These are phyloP conservation scores for Grosmannia clavigera DNA, from an alignment of 2,329 filamentous ascomycete species.

Conservation along the genomic window DNA sequence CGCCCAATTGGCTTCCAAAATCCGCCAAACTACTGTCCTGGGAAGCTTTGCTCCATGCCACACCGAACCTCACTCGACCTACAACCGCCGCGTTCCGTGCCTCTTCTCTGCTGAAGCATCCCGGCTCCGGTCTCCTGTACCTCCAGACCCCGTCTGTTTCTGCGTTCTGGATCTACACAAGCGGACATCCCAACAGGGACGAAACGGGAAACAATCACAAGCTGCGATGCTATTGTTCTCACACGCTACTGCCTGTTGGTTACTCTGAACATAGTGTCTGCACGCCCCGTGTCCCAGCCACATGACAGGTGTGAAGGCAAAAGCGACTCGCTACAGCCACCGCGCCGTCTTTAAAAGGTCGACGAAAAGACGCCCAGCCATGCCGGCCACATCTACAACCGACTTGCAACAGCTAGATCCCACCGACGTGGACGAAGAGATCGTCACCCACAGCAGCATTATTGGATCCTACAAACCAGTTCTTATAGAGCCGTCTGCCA, in stretches of 20 bases:
- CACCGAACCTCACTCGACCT: not conserved
- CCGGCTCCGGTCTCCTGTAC: not conserved
- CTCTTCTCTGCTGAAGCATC: not conserved
- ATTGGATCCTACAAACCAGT: not conserved
- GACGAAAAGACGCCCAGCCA: slow-evolving; percentile 7
- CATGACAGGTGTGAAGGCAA: slow-evolving; percentile 7
- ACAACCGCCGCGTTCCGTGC: not conserved
- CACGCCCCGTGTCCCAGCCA: not conserved
- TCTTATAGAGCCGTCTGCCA: slow-evolving; percentile 10
- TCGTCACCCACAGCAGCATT: slow-evolving; percentile 8
- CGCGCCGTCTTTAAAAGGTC: slow-evolving; percentile 14
- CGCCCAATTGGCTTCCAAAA: not conserved
- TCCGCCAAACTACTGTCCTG: not conserved
- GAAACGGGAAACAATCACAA: slow-evolving; percentile 9
- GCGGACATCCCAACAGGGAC: not conserved
- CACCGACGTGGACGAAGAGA: slow-evolving; percentile 14
- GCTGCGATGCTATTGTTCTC: slow-evolving; percentile 9
- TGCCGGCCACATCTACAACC: slow-evolving; percentile 2
- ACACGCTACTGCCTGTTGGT: not conserved
- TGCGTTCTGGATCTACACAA: not conserved
- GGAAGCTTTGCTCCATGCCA: not conserved
- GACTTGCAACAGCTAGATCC: not conserved
- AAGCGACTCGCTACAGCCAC: slow-evolving; percentile 9
- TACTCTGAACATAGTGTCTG: not conserved
- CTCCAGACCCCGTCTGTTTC: not conserved